Evolutionary conservation across 192 early-diverging fungal genomes (phyloP).

Genomic region (Diversispora eburnea): DNA sequence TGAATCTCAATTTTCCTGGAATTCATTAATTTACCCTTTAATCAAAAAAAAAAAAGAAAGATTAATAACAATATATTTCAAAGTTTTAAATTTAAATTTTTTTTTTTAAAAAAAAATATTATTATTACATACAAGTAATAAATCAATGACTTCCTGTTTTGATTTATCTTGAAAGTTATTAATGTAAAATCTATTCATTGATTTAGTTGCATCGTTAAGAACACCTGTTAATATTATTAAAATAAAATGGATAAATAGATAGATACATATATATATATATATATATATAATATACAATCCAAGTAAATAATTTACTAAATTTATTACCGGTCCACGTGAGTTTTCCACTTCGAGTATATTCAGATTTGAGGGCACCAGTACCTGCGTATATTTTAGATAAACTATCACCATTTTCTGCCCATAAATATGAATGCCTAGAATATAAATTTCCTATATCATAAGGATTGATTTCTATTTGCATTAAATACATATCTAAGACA

Average conservation of each 20-base stretch:
- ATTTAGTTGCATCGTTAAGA: conserved; percentile 89
- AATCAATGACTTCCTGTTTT: conserved; percentile 90
- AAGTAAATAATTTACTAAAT: too few relatives aligned
- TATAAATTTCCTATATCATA: conserved; percentile 32
- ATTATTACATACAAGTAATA: conserved; percentile 60
- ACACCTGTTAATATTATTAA: conserved; percentile 51
- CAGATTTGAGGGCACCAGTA: conserved; percentile 91
- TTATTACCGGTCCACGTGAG: conserved; percentile 57
- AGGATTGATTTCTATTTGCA: conserved; percentile 31
- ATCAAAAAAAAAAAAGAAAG: background rate
- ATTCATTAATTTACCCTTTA: conserved; percentile 50
- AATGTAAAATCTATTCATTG: conserved; percentile 88
- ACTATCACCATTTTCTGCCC: conserved; percentile 88
- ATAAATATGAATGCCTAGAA: conserved; percentile 58
- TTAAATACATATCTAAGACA: conserved; percentile 45
- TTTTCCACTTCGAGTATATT: conserved; percentile 87
- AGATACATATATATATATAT: too few relatives aligned
- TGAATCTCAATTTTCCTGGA: conserved; percentile 46
- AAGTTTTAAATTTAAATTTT: background rate
- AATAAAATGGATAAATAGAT: too few relatives aligned
- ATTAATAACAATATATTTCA: background rate
- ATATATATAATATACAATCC: conserved; percentile 15
- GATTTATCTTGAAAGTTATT: conserved; percentile 95
- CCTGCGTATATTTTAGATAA: conserved; percentile 93
- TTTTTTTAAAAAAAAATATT: background rate